phyloP scores from a whole-genome alignment of 352 stramenopile species.

The Elongisporangium anandrum region DNA sequence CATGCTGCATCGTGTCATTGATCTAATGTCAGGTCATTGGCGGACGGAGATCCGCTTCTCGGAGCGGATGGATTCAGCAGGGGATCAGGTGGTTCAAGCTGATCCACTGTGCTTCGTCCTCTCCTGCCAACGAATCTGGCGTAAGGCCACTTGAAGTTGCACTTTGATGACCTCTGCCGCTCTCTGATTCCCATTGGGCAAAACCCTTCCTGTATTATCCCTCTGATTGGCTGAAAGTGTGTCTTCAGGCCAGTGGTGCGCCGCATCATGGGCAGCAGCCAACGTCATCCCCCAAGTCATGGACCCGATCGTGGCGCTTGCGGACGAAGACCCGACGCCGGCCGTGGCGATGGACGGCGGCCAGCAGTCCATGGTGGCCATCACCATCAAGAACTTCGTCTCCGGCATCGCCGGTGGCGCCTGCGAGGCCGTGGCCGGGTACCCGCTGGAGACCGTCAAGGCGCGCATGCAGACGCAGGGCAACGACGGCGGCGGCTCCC shows the following conservation, averaged over 20 bases:
- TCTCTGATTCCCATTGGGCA: not conserved
- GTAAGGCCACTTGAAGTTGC: not conserved
- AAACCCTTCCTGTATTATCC: not conserved
- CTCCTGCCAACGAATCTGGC: not conserved
- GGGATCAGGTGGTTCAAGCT: no score
- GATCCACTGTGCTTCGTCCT: not conserved
- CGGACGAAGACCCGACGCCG: not conserved
- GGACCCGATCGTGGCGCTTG: not conserved
- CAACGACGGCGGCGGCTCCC: slow-evolving; percentile 8
- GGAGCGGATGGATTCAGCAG: not conserved
- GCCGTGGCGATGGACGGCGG: not conserved
- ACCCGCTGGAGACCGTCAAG: slow-evolving; percentile 68
- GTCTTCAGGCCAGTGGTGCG: not conserved
- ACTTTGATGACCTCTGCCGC: not conserved
- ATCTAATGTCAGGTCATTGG: not conserved
- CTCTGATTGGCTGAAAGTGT: not conserved
- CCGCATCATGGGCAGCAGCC: not conserved
- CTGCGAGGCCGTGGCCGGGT: slow-evolving; percentile 57
- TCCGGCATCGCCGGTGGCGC: slow-evolving; percentile 50
- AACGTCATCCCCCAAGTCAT: not conserved
- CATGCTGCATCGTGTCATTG: not conserved
- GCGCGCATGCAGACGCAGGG: slow-evolving; percentile 66
- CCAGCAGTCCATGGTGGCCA: slow-evolving; percentile 36
- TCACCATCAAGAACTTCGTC: slow-evolving; percentile 62
- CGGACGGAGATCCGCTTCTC: not conserved